Percentiles rank a stretch among this genome's conserved stretches.
Conservation (phyloP, 2,329 filamentous ascomycete species). For the Apiospora phragmitis region DNA sequence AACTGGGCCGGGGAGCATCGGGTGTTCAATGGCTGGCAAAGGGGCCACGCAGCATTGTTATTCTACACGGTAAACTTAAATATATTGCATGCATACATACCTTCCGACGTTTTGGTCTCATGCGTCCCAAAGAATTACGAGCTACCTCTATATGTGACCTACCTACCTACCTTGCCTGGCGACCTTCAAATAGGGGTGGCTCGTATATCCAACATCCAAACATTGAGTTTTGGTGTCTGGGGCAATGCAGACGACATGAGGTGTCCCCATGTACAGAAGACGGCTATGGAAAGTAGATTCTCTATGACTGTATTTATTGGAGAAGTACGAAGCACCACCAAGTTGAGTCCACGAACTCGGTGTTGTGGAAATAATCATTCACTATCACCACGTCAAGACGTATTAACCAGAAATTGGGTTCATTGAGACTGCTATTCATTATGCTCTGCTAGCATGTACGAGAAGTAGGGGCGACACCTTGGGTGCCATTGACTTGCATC, state of each 20-base stretch:
- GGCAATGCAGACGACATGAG: too few species aligned
- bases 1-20: background rate
- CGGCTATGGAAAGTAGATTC: too few species aligned
- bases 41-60: background rate
- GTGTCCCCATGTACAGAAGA: too few species aligned
- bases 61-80: background rate
- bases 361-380: background rate
- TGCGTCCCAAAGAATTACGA: background rate
- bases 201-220: too few species aligned
- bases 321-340: too few species aligned
- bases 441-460: background rate
- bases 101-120: background rate
- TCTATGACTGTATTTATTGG: too few species aligned
- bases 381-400: background rate
- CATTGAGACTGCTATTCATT: constrained; percentile 1
- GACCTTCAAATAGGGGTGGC: too few species aligned
- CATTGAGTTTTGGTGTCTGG: too few species aligned
- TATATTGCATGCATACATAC: background rate
- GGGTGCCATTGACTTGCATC: background rate
- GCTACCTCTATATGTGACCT: too few species aligned
- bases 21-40: background rate
- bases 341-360: constrained; percentile 1
- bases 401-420: background rate
- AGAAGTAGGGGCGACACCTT: background rate
- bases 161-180: background rate